Percentiles rank a stretch among this genome's conserved stretches.
phyloP scores from a whole-genome alignment of 345 rosid genomes.

The Rhodomyrtus tomentosa region DNA sequence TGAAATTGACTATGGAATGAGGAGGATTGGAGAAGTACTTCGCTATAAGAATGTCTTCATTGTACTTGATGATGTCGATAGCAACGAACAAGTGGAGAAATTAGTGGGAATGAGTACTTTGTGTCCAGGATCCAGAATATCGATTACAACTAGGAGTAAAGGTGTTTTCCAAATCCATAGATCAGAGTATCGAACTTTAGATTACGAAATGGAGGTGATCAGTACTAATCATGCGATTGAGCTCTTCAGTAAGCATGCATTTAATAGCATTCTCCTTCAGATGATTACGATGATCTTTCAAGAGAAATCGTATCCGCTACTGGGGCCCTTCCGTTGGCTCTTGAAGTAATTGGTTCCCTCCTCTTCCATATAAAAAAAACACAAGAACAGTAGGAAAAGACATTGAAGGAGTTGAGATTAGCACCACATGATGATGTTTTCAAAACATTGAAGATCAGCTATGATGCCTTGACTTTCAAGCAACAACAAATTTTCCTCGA shows the following conservation, averaged over 20 bases:
- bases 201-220: background rate
- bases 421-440: background rate
- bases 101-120: background rate
- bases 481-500: background rate
- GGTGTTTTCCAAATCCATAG: background rate
- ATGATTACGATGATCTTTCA: background rate
- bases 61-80: background rate
- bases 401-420: background rate
- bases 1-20: background rate
- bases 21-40: background rate
- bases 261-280: background rate
- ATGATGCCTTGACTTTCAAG: background rate
- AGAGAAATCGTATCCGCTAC: fast-evolving
- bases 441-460: background rate
- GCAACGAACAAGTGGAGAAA: background rate
- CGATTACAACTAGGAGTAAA: background rate
- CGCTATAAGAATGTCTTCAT: background rate
- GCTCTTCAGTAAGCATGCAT: background rate
- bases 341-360: background rate
- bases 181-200: fast-evolving
- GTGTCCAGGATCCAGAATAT: background rate
- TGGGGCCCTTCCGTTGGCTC: background rate
- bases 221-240: background rate
- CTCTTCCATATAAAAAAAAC: background rate
- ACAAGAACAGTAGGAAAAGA: background rate